A percentile compares a stretch with the other conserved stretches of the same genome.
phyloP scores from a whole-genome alignment of 345 rosid species.

The Streptanthus diversifolius region DNA sequence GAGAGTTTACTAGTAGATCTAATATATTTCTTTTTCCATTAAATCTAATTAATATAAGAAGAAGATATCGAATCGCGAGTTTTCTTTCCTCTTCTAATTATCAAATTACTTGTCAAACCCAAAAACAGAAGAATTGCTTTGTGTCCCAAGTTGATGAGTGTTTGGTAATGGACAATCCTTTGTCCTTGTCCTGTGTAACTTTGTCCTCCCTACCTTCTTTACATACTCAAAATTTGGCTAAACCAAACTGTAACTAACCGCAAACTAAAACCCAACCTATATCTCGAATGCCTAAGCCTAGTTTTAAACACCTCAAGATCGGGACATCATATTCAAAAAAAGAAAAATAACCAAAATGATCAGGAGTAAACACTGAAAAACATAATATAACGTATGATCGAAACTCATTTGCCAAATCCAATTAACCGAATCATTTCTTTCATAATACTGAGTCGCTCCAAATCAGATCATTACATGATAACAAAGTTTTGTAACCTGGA shows the following conservation, averaged over 20 bases:
- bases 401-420: slow-evolving; percentile 5
- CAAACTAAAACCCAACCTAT: neutral
- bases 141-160: slow-evolving; percentile 19
- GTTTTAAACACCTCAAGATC: neutral
- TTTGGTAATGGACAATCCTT: neutral
- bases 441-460: slow-evolving; percentile 5
- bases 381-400: neutral
- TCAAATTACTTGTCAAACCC: slow-evolving; percentile 9
- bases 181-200: neutral
- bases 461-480: slow-evolving; percentile 12
- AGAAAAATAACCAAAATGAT: neutral
- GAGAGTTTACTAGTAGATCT: slow-evolving; percentile 6
- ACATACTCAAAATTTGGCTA: neutral
- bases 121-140: slow-evolving; percentile 1
- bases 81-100: slow-evolving; percentile 14
- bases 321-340: neutral
- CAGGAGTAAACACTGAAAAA: neutral
- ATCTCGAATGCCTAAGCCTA: neutral
- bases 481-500: slow-evolving; percentile 5
- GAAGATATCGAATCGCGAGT: neutral
- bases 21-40: neutral
- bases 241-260: neutral
- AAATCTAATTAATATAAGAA: neutral
- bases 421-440: slow-evolving; percentile 1
- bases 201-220: neutral